phyloP scores from a whole-genome alignment of 139 green algal species.

The Chlamydomonas sp. region DNA sequence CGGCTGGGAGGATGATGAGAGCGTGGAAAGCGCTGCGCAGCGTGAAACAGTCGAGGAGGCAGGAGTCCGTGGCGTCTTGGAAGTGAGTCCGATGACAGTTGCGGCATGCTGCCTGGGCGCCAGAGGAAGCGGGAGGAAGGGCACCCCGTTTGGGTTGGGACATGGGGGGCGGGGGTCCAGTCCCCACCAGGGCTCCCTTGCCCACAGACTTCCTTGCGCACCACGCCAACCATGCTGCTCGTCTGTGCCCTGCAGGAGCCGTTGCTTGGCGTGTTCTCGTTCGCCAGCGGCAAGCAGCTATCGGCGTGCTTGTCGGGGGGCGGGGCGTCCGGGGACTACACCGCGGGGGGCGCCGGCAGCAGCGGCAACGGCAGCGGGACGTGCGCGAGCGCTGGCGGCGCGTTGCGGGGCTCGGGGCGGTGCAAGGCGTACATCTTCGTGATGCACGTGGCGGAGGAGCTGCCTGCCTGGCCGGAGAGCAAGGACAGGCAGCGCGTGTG shows the following conservation, averaged over 20 bases:
- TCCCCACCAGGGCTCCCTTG: too few relatives aligned
- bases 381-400: constrained; percentile 46
- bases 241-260: constrained; percentile 59
- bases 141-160: too few relatives aligned
- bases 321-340: too few relatives aligned
- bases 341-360: too few relatives aligned
- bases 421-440: constrained; percentile 87
- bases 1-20: constrained; percentile 94
- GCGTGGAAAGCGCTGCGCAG: constrained; percentile 79
- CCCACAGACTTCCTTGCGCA: background rate
- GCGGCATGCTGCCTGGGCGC: background rate
- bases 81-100: constrained; percentile 55
- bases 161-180: too few relatives aligned
- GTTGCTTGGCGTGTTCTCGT: constrained; percentile 78
- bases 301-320: too few relatives aligned
- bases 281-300: constrained; percentile 69
- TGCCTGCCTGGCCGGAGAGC: constrained; percentile 87
- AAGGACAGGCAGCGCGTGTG: constrained; percentile 75
- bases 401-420: constrained; percentile 36
- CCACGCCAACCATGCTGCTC: background rate
- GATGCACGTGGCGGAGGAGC: constrained; percentile 86
- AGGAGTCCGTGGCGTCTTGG: constrained; percentile 83
- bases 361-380: constrained; percentile 11
- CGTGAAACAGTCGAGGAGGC: constrained; percentile 95
- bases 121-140: background rate